phyloP scores from a whole-genome alignment of 345 rosid genomes.

The Linum usitatissimum region DNA sequence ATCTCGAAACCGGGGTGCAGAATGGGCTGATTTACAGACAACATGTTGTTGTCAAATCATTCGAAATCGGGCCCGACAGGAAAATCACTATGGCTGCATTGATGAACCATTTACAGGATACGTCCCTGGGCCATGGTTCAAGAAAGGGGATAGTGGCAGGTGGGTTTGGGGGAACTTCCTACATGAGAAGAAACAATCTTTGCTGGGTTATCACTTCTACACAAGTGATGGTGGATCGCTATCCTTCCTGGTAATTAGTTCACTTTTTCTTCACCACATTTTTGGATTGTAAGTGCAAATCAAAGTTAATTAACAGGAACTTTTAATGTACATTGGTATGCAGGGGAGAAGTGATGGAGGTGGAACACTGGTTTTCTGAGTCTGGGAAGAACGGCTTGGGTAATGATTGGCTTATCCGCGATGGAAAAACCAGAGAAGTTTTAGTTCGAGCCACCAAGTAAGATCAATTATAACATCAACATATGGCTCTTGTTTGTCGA shows the following conservation, averaged over 20 bases:
- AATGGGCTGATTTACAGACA: background rate
- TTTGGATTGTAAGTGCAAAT: no score
- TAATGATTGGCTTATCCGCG: background rate
- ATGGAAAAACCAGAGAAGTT: background rate
- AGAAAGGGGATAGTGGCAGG: background rate
- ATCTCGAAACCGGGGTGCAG: background rate
- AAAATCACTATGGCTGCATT: background rate
- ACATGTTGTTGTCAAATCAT: background rate
- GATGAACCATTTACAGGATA: background rate
- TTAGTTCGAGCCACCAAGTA: constrained; percentile 1
- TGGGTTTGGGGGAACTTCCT: background rate
- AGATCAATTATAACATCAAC: no score
- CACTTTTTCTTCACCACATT: no score
- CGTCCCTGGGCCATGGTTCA: background rate
- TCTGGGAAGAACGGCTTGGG: background rate
- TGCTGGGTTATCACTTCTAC: background rate
- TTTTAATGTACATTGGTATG: background rate
- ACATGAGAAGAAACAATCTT: background rate
- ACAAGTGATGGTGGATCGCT: background rate
- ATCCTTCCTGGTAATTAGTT: background rate
- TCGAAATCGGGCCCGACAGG: background rate
- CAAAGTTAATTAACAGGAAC: no score
- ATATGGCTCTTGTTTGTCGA: no score
- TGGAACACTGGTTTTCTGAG: background rate
- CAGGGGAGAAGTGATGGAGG: background rate